Base-by-base conservation (phyloP, 148 eudicot species). In the Spergularia bocconei region DNA sequence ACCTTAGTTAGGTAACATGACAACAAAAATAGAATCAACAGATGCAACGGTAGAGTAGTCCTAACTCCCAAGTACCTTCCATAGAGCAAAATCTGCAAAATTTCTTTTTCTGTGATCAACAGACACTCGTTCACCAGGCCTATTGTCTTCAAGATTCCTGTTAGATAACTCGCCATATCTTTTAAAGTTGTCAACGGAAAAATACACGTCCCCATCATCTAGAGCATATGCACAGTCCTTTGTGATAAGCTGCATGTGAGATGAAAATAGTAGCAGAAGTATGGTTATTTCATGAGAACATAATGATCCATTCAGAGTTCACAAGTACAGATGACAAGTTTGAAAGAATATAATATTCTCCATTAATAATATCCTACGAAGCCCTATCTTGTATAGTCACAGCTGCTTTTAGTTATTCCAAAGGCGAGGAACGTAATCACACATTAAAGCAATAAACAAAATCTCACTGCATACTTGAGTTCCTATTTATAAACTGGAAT, bases 181-280 rank as follows among this genome's bases (percentile, higher is more conserved):
- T 38, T 89, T 88, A 72, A 83, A 91, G 60, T 78, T 83, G 57
- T 88, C 97, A 63, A 90, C 93, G 33, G 97, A 87, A 70, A 93
- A 93, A 77, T 91, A 93, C 65, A 93, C 98, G 82, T 93, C 98
- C 52, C 98, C 98, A 67, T 91, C 91, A 75, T 91, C 93, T 76
- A 88, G 85, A 73, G 83, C 70, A 47, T 91, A 93, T 29, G 95
- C 98, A 88, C 81, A 87, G 16, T 80, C 90, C 52, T 93, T 87
- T 71, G 79, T 72, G 29, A 89, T 84, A 39, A 93, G 90, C 98
- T 93, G 89, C 82, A 85, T 21, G 51, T 16, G 25, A 72, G 67
- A 52, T 7, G 8, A 63, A 29, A 15, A 25, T 13, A 25, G 38
- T 52, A 19, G 10, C 10, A 20, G 53, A 52, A 38, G 11, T 16